Percentiles rank a stretch among this genome's conserved stretches.
These are phyloP conservation scores for Lactarius hatsudake DNA, from an alignment of 768 basidiomycete species.

Conservation along the genomic window DNA sequence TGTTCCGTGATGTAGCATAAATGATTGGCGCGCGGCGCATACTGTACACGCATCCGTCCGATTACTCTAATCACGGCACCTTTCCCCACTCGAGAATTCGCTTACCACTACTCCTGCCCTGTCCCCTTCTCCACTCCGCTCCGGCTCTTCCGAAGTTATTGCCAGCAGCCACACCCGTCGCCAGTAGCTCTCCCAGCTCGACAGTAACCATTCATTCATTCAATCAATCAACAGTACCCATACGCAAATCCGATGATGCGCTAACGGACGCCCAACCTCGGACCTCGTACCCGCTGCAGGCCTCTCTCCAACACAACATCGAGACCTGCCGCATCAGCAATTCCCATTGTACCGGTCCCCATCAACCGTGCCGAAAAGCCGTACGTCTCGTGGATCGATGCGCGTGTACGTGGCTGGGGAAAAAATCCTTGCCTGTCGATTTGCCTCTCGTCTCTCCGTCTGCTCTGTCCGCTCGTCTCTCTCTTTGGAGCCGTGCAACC, in stretches of 20 bases:
- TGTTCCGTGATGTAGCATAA: slow-evolving; percentile 22
- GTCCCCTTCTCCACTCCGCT: slow-evolving; percentile 3
- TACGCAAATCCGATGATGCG: slow-evolving; percentile 12
- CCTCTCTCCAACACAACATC: neutral
- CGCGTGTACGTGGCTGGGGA: neutral
- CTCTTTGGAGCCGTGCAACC: neutral
- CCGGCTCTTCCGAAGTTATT: slow-evolving; percentile 20
- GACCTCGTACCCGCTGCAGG: neutral
- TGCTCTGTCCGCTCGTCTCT: too few species aligned
- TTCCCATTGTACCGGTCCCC: neutral
- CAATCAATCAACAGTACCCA: neutral
- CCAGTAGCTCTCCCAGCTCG: neutral
- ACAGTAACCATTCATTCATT: neutral
- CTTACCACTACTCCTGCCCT: neutral
- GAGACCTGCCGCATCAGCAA: neutral
- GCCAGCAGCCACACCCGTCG: slow-evolving; percentile 6
- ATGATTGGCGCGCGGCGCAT: slow-evolving; percentile 21
- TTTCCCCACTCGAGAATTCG: slow-evolving; percentile 6
- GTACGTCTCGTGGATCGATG: neutral
- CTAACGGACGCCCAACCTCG: neutral
- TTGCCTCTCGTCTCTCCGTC: neutral
- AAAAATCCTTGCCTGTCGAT: neutral
- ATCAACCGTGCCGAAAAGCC: neutral
- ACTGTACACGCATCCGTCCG: neutral
- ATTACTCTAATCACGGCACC: slow-evolving; percentile 13